Percentiles rank a stretch among this genome's conserved stretches.
Conservation (phyloP, 108 stramenopile species). For the Parmales sp. region DNA sequence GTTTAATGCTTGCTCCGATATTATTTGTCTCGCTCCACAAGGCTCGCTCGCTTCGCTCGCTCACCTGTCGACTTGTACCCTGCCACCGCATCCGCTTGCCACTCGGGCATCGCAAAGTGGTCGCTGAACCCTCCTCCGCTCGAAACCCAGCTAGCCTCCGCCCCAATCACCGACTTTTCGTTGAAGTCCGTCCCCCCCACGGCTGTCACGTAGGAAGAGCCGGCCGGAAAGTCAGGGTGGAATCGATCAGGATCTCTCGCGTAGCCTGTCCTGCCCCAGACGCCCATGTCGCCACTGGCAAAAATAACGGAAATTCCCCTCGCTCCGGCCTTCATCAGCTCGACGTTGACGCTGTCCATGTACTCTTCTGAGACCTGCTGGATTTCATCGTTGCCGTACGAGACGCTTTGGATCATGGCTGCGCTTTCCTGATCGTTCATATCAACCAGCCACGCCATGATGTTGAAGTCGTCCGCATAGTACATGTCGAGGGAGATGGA, state of each 20-base stretch:
- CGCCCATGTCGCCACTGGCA: slow-evolving; percentile 35
- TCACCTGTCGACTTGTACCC: slow-evolving; percentile 18
- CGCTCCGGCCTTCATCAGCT: slow-evolving; percentile 13
- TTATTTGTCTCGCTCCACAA: too few species aligned
- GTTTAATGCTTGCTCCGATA: too few species aligned
- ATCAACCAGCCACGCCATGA: slow-evolving; percentile 19
- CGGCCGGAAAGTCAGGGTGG: slow-evolving; percentile 45
- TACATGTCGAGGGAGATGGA: slow-evolving; percentile 20
- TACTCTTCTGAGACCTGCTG: slow-evolving; percentile 23
- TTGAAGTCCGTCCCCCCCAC: slow-evolving; percentile 37
- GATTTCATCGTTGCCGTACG: slow-evolving; percentile 33
- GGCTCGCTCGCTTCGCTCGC: too few species aligned
- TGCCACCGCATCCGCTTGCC: slow-evolving; percentile 19
- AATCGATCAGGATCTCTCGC: not conserved
- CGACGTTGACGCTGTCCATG: slow-evolving; percentile 17
- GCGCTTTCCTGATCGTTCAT: slow-evolving; percentile 11
- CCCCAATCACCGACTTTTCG: slow-evolving; percentile 11
- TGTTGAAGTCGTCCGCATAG: slow-evolving; percentile 12
- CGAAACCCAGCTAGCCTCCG: slow-evolving; percentile 19
- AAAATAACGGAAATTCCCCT: slow-evolving; percentile 21
- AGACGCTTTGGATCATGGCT: slow-evolving; percentile 17
- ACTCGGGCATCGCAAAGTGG: slow-evolving; percentile 15
- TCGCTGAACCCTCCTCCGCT: slow-evolving; percentile 31
- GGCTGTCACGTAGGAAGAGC: slow-evolving; percentile 42
- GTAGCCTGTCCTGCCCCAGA: slow-evolving; percentile 26